Evolutionary conservation across 2,329 filamentous ascomycete genomes (phyloP).

Genomic region (Rugonectria rugulosa): DNA sequence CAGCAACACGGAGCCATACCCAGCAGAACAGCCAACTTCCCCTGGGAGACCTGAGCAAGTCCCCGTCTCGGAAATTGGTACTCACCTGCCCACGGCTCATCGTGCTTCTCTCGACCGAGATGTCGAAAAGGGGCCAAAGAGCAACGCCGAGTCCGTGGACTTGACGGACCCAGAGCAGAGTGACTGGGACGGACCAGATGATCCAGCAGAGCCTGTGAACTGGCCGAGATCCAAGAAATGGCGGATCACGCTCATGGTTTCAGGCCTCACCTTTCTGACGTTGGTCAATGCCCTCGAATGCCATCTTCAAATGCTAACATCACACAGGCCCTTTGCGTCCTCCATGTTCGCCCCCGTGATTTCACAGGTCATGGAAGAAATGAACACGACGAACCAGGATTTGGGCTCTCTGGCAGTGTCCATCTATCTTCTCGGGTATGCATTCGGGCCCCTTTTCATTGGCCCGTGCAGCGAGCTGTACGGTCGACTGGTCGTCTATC

Average conservation of each 20-base stretch:
- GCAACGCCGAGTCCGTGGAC: not conserved
- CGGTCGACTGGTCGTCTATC: conserved; percentile 53
- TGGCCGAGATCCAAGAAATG: conserved; percentile 25
- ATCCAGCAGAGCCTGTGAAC: conserved; percentile 21
- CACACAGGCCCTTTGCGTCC: conserved; percentile 24
- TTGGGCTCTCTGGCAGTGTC: conserved; percentile 38
- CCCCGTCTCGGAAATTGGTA: not conserved
- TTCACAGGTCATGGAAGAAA: conserved; percentile 20
- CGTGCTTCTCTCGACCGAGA: not conserved
- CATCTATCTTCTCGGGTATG: conserved; percentile 54
- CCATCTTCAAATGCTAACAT: not conserved
- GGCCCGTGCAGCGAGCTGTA: conserved; percentile 59
- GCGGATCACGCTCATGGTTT: conserved; percentile 14
- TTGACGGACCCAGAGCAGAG: not conserved
- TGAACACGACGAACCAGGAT: conserved; percentile 20
- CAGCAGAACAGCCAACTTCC: not conserved
- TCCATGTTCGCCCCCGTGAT: conserved; percentile 26
- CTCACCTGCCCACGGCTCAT: not conserved
- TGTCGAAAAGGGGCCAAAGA: not conserved
- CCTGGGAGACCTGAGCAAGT: not conserved
- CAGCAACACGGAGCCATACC: not conserved
- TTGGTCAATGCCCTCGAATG: not conserved
- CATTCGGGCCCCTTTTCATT: conserved; percentile 55
- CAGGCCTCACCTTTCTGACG: conserved; percentile 21
- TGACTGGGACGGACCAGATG: conserved; percentile 22